Evolutionary conservation across 495 filamentous ascomycete genomes (phyloP).

Genomic region (Achaetomiella virescens): DNA sequence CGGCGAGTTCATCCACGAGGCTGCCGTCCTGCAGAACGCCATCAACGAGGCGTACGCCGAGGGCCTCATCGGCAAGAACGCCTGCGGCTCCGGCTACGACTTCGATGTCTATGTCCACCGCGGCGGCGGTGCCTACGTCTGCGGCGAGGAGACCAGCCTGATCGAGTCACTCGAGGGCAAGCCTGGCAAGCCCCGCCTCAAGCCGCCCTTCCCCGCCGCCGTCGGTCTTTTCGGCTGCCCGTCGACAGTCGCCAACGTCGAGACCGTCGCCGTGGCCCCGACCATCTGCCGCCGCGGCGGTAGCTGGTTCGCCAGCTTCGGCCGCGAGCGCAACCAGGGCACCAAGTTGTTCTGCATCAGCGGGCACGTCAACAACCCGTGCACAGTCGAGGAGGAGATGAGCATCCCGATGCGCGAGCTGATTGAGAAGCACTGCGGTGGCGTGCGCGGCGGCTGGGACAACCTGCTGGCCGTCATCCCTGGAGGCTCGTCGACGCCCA

Average conservation of each 20-base stretch:
- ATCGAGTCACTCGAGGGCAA: slow-evolving; percentile 98
- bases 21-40: slow-evolving; percentile 83
- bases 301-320: slow-evolving; percentile 87
- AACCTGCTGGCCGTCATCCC: slow-evolving; percentile 93
- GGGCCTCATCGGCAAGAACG: slow-evolving; percentile 94
- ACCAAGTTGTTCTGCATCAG: slow-evolving; percentile 99
- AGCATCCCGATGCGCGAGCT: slow-evolving; percentile 88
- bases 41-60: slow-evolving; percentile 96
- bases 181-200: slow-evolving; percentile 94
- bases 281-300: slow-evolving; percentile 92
- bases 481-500: slow-evolving; percentile 92
- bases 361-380: slow-evolving; percentile 97
- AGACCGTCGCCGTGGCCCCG: slow-evolving; percentile 90
- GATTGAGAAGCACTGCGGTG: slow-evolving; percentile 96
- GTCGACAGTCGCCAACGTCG: slow-evolving; percentile 95
- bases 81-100: slow-evolving; percentile 92
- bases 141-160: slow-evolving; percentile 93
- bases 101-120: slow-evolving; percentile 97
- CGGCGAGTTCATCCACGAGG: slow-evolving; percentile 97
- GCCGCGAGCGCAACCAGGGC: slow-evolving; percentile 88
- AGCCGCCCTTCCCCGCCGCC: slow-evolving; percentile 95
- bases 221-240: slow-evolving; percentile 98
- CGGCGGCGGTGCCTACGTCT: slow-evolving; percentile 95
- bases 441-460: slow-evolving; percentile 95
- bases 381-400: slow-evolving; percentile 98